phyloP scores from a whole-genome alignment of 305 asterid species.

The Fraxinus paxiana region DNA sequence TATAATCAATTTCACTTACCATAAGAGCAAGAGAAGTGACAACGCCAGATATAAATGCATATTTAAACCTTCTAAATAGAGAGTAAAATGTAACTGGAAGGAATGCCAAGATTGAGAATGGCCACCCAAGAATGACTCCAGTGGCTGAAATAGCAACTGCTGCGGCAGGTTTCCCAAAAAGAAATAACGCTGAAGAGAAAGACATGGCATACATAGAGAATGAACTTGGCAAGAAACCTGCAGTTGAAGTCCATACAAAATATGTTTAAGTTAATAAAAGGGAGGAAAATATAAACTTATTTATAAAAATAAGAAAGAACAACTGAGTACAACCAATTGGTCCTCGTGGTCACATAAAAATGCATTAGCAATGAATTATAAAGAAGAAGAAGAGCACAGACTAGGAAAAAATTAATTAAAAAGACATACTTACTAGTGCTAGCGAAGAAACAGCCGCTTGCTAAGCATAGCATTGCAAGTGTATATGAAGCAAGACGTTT shows the following conservation, averaged over 20 bases:
- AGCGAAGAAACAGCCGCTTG: conserved; percentile 97
- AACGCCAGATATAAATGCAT: conserved; percentile 59
- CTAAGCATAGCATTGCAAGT: conserved; percentile 93
- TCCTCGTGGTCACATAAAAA: not conserved
- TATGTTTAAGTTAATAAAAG: conserved; percentile 1
- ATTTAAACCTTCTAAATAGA: conserved; percentile 55
- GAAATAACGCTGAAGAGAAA: conserved; percentile 83
- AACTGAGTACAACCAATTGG: not conserved
- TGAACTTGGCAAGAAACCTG: conserved; percentile 98
- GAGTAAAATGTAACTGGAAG: conserved; percentile 81
- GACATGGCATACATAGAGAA: conserved; percentile 96
- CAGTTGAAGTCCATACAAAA: conserved; percentile 19
- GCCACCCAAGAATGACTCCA: conserved; percentile 98
- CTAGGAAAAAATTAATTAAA: not conserved
- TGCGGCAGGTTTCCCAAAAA: conserved; percentile 77
- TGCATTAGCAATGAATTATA: conserved; percentile 17
- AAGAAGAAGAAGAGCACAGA: conserved; percentile 9
- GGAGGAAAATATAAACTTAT: not conserved
- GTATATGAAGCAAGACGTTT: conserved; percentile 88
- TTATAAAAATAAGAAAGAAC: not conserved
- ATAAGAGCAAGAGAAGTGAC: conserved; percentile 52
- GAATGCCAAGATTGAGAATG: conserved; percentile 87
- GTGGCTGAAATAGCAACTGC: conserved; percentile 80
- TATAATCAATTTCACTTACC: conserved; percentile 47
- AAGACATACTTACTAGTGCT: conserved; percentile 74